These are phyloP conservation scores for Apiotrichum siamense DNA, from an alignment of 1,284 basidiomycete genomes.

Conservation along the genomic window DNA sequence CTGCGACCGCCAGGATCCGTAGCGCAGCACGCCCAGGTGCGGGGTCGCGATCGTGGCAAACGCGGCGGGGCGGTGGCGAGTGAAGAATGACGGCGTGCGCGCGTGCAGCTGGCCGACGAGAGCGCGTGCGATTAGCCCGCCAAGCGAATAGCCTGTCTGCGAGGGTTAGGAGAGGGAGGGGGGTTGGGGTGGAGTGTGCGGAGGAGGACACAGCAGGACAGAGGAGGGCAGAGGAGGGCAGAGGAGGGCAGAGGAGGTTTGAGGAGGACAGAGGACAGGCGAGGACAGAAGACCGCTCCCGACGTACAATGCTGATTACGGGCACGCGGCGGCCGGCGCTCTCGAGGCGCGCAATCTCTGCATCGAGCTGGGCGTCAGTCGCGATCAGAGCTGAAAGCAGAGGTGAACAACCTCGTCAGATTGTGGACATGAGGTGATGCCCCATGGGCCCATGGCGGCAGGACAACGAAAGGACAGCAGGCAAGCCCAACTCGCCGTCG, in stretches of 20 bases:
- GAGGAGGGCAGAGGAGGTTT: too few species aligned
- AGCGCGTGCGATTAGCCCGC: constrained; percentile 44
- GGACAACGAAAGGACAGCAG: too few species aligned
- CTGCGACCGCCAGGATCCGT: constrained; percentile 17
- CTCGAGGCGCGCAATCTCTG: constrained; percentile 33
- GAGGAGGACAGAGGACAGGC: too few species aligned
- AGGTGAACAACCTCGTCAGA: too few species aligned
- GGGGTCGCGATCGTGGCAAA: constrained; percentile 46
- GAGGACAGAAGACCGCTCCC: too few species aligned
- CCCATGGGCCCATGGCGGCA: too few species aligned
- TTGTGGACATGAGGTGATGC: too few species aligned
- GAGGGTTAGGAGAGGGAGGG: background rate
- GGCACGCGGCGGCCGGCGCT: constrained; percentile 27
- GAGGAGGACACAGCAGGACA: too few species aligned
- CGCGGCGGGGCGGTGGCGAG: constrained; percentile 29
- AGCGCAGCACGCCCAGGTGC: constrained; percentile 39
- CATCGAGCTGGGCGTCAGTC: constrained; percentile 40
- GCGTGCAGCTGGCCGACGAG: constrained; percentile 40
- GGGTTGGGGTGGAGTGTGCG: too few species aligned
- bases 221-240: too few species aligned
- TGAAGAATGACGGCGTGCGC: constrained; percentile 38
- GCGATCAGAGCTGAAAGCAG: background rate
- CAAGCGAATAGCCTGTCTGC: constrained; percentile 44
- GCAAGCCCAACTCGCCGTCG: background rate
- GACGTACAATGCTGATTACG: constrained; percentile 37